phyloP scores from a whole-genome alignment of 768 basidiomycete genomes.

The Exidia glandulosa region DNA sequence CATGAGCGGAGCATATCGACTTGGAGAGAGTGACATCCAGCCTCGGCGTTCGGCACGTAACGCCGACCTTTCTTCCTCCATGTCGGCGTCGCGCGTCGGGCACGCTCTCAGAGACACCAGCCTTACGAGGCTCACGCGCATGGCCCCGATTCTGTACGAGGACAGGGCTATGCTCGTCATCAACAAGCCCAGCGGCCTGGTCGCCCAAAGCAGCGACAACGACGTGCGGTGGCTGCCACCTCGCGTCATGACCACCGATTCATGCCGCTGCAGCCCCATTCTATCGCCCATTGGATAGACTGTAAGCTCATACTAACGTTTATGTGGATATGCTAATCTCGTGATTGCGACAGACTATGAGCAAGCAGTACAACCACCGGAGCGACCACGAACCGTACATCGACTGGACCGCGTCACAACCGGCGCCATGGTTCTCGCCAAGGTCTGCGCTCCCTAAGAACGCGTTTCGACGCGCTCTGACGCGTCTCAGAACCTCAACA shows the following conservation, averaged over 20 bases:
- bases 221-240: background rate
- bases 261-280: background rate
- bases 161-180: background rate
- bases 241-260: background rate
- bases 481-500: no score
- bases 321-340: background rate
- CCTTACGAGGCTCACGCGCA: no score
- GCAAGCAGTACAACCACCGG: background rate
- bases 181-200: background rate
- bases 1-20: background rate
- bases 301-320: background rate
- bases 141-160: background rate
- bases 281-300: background rate
- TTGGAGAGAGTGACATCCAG: background rate
- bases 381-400: background rate
- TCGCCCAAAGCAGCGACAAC: background rate
- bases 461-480: no score
- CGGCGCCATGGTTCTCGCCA: background rate
- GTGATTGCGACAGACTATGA: background rate
- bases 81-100: background rate
- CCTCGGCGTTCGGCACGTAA: background rate
- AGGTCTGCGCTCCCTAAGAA: no score
- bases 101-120: background rate
- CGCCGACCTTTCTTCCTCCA: background rate
- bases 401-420: background rate